phyloP scores from a whole-genome alignment of 768 basidiomycete genomes.

The Cystoderma amianthinum region DNA sequence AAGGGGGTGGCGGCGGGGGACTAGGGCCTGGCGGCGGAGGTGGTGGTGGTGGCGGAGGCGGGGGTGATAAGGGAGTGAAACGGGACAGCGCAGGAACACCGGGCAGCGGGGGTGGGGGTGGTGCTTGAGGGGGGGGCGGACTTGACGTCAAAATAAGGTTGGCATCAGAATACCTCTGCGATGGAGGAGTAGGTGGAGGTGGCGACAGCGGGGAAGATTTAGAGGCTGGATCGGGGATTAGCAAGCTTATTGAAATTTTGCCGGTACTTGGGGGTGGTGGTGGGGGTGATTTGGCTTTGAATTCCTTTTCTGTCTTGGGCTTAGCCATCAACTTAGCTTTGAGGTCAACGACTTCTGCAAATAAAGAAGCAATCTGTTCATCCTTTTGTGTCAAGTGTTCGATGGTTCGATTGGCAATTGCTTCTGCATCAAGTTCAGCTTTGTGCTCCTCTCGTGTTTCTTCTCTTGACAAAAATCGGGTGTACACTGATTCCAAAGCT shows the following conservation, averaged over 20 bases:
- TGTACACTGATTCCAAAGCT: constrained; percentile 84
- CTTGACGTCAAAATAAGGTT: constrained; percentile 14
- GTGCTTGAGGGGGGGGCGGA: constrained; percentile 15
- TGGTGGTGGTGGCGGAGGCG: constrained; percentile 26
- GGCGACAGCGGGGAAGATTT: constrained; percentile 14
- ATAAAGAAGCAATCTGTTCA: constrained; percentile 49
- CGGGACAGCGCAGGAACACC: constrained; percentile 9
- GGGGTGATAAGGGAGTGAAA: constrained; percentile 21
- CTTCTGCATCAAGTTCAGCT: constrained; percentile 55
- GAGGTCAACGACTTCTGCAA: constrained; percentile 39
- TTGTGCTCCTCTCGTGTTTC: constrained; percentile 41
- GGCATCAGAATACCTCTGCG: too few relatives aligned
- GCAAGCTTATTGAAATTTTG: too few relatives aligned
- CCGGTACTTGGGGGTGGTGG: constrained; percentile 67
- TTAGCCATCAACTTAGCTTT: constrained; percentile 43
- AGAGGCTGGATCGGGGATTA: constrained; percentile 7
- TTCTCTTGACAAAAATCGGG: constrained; percentile 59
- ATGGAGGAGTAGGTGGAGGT: constrained; percentile 12
- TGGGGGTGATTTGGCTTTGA: constrained; percentile 59
- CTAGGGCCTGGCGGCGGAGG: constrained; percentile 14
- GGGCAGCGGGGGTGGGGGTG: constrained; percentile 17
- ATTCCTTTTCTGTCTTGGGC: constrained; percentile 68
- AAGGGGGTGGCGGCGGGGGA: constrained; percentile 34
- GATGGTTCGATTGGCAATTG: constrained; percentile 65
- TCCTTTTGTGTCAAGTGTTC: constrained; percentile 67